phyloP scores from a whole-genome alignment of 805 yeast species.

The Schizosaccharomyces lindneri region DNA sequence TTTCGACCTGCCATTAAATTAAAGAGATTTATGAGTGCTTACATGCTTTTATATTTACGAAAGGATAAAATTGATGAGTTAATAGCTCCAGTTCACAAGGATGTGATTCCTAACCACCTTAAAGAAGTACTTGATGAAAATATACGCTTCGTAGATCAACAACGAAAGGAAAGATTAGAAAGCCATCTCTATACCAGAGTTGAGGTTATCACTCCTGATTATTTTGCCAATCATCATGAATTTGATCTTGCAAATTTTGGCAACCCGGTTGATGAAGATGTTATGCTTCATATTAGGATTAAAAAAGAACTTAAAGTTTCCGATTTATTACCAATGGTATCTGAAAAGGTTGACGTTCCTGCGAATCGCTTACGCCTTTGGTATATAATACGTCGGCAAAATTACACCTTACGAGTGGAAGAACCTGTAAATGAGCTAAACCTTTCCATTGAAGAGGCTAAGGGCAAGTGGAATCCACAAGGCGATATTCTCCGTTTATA shows the following conservation, averaged over 20 bases:
- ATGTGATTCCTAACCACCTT: slow-evolving; percentile 42
- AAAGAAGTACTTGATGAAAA: slow-evolving; percentile 33
- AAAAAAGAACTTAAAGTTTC: background rate
- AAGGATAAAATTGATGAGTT: slow-evolving; percentile 32
- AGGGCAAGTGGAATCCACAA: background rate
- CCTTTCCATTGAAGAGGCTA: slow-evolving; percentile 1
- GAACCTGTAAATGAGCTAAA: background rate
- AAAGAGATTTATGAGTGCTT: slow-evolving; percentile 77
- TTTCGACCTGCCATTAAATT: slow-evolving; percentile 13
- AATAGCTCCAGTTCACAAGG: slow-evolving; percentile 30
- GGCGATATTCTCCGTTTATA: background rate
- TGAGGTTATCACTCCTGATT: slow-evolving; percentile 19
- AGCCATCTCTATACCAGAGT: slow-evolving; percentile 37
- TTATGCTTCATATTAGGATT: background rate
- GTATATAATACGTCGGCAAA: background rate
- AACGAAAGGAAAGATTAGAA: slow-evolving; percentile 43
- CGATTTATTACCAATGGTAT: background rate
- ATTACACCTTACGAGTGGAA: background rate
- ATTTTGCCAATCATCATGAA: background rate
- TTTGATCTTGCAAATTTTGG: background rate
- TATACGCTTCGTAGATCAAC: slow-evolving; percentile 32
- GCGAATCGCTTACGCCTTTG: background rate
- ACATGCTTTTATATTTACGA: slow-evolving; percentile 83
- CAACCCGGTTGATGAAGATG: background rate
- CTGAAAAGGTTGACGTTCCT: background rate